Evolutionary conservation across 208 protist genomes (phyloP), one percentile per base, ranked within the genome.

Genomic region (Leishmania turanica): DNA sequence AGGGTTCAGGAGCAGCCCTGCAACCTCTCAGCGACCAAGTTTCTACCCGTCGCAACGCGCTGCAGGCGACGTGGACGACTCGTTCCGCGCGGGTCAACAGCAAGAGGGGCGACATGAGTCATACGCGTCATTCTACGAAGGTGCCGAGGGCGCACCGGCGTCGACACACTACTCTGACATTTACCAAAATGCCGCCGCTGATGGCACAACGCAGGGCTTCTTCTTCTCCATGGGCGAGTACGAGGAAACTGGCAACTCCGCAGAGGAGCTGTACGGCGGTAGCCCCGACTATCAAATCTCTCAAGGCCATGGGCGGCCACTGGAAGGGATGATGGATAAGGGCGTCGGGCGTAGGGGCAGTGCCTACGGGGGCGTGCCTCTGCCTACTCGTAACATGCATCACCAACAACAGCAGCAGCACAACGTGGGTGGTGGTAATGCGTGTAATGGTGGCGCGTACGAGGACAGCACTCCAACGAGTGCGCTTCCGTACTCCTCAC

Each of bases 201-300:
- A 84, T 31, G 81, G 75, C 66, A 84, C 75, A 19, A 77, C 77
- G 42, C 81, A 84, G 60, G 81, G 75, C 47, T 84, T 77, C 45
- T 81, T 71, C 40, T 81, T 58, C 65, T 84, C 77, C 13, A 81
- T 84, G 77, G 77, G 72, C 51, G 73, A 69, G 1, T 58, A 42
- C 13, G 73, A 74, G 0, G 73, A 83, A 2, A 3, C 49, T 3
- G 64, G 51, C 7, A 56, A 24, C 49, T n/a, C 76, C 11, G 69
- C 69, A 13, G 53, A 69, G 40, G 66, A 80, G 40, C 69, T 84
- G 24, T 77, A 84, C 53, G 77, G 70, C 62, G n/a, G 68, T 49
- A 62, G n/a, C n/a, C 49, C 56, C 42, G 2, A 58, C 47, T 75
- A 75, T 31, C 45, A 60, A 0, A 40, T 40, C 37, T 1, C 27